Evolutionary conservation across 768 basidiomycete genomes (phyloP).

Genomic region (Rhodotorula babjevae): DNA sequence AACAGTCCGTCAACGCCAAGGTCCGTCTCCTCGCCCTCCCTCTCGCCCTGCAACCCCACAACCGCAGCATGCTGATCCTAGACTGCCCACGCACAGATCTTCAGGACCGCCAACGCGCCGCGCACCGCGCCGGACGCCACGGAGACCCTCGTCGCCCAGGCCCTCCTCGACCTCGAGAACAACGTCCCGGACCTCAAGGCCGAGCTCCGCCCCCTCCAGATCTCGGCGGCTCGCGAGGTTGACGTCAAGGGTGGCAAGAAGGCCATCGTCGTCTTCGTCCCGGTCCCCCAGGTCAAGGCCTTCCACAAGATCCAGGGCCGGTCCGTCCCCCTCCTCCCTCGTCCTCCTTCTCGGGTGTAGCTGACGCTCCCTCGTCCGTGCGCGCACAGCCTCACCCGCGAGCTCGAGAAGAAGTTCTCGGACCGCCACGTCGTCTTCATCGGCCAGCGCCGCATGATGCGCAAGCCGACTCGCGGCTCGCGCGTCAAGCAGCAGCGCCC

Average conservation of each 20-base stretch:
- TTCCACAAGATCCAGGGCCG: conserved; percentile 95
- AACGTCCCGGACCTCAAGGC: conserved; percentile 96
- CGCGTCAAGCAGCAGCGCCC: conserved; percentile 94
- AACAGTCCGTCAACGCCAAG: conserved; percentile 35
- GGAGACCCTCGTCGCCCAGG: conserved; percentile 87
- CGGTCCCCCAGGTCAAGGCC: conserved; percentile 92
- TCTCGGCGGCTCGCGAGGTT: conserved; percentile 96
- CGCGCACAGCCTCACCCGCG: conserved; percentile 28
- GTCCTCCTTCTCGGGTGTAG: conserved; percentile 52
- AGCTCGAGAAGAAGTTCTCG: conserved; percentile 98
- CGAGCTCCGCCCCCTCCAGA: conserved; percentile 91
- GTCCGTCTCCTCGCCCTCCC: conserved; percentile 4
- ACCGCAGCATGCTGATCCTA: background rate
- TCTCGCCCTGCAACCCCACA: background rate
- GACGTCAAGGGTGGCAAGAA: conserved; percentile 99
- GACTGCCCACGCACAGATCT: conserved; percentile 56
- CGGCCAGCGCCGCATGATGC: conserved; percentile 96
- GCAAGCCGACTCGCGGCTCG: conserved; percentile 90
- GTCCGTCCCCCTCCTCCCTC: background rate
- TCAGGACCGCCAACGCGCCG: conserved; percentile 93
- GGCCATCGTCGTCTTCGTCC: conserved; percentile 97
- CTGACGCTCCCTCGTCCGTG: background rate
- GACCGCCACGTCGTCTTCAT: conserved; percentile 99
- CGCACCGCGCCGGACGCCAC: conserved; percentile 81
- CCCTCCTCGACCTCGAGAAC: conserved; percentile 93